A percentile compares a stretch with the other conserved stretches of the same genome.
Evolutionary conservation across 176 grass and related monocot genomes (phyloP).

Genomic region (Oryza meridionalis): DNA sequence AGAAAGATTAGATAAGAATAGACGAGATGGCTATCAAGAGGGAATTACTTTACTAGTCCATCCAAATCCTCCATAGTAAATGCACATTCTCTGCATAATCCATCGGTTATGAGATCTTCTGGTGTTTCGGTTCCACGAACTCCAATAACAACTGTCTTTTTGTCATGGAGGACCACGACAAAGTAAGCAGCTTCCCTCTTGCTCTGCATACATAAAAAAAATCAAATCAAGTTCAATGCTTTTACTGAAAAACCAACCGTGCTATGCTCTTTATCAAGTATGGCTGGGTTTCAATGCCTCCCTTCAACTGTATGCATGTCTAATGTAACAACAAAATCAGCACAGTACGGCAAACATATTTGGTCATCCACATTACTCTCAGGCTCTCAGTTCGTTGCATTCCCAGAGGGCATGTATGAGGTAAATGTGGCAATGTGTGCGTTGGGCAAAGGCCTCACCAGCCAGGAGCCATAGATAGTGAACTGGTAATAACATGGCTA

Average conservation of each 20-base stretch:
- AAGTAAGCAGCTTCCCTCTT: conserved; percentile 95
- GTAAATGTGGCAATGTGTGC: background rate
- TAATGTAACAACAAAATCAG: background rate
- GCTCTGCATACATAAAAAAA: conserved; percentile 53
- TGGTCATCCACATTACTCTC: background rate
- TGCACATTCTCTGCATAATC: conserved; percentile 88
- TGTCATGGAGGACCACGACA: conserved; percentile 81
- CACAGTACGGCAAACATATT: conserved; percentile 24
- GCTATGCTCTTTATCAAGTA: conserved; percentile 8
- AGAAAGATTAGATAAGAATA: conserved; percentile 18
- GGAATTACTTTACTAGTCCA: conserved; percentile 71
- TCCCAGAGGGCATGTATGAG: no score
- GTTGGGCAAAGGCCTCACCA: background rate
- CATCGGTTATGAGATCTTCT: conserved; percentile 94
- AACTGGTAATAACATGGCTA: background rate
- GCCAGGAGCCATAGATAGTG: background rate
- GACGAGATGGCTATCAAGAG: conserved; percentile 25
- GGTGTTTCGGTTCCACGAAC: conserved; percentile 95
- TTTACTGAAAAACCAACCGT: background rate
- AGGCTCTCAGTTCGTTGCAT: background rate
- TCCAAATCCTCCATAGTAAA: conserved; percentile 88
- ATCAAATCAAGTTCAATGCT: conserved; percentile 12
- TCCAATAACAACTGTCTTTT: conserved; percentile 76
- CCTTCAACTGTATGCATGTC: conserved; percentile 8
- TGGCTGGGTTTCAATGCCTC: background rate